Percentiles rank a stretch among this genome's conserved stretches.
These are phyloP conservation scores for Penstemon eatonii DNA, from an alignment of 257 asterid species.

Conservation along the genomic window DNA sequence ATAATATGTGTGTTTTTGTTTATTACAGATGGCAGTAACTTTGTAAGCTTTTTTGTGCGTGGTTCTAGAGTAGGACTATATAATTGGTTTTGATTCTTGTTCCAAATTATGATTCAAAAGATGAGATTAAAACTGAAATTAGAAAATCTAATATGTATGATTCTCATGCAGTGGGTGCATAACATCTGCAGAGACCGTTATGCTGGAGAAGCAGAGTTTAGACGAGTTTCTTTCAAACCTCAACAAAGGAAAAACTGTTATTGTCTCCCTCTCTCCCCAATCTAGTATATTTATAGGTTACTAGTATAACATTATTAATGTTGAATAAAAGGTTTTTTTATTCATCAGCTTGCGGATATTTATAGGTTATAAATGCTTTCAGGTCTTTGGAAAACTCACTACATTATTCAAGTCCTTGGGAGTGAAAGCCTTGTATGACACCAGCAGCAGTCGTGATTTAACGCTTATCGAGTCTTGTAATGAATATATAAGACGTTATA, in stretches of 20 bases:
- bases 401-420: conserved; percentile 85
- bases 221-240: conserved; percentile 82
- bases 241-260: conserved; percentile 60
- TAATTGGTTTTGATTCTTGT: conserved; percentile 13
- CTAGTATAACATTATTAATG: neutral
- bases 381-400: conserved; percentile 83
- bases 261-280: conserved; percentile 92
- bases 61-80: neutral
- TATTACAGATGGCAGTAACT: conserved; percentile 1
- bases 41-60: conserved; percentile 4
- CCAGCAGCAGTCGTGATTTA: conserved; percentile 90
- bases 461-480: conserved; percentile 86
- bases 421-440: conserved; percentile 87
- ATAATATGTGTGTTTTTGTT: conserved; percentile 5
- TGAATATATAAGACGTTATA: conserved; percentile 77
- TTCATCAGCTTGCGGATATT: conserved; percentile 17
- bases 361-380: conserved; percentile 23
- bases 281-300: too few species aligned
- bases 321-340: conserved; percentile 15
- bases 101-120: neutral
- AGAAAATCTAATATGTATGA: conserved; percentile 18
- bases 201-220: conserved; percentile 98
- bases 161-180: conserved; percentile 86
- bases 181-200: conserved; percentile 96
- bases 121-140: neutral